phyloP scores from a whole-genome alignment of 495 filamentous ascomycete genomes.

The Cenococcum geophilum region DNA sequence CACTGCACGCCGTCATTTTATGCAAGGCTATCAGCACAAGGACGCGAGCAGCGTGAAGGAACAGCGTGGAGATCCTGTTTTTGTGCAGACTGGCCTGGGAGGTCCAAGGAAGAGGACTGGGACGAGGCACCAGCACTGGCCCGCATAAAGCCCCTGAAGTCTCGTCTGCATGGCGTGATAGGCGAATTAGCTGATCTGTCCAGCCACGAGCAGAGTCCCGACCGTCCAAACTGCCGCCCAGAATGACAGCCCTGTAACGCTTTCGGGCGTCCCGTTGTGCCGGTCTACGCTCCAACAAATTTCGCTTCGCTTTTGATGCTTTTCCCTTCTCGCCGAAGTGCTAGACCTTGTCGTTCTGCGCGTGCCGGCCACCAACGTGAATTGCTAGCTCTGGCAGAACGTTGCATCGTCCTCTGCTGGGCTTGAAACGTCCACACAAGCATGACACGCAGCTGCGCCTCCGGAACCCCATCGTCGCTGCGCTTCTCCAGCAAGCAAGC shows the following conservation, averaged over 20 bases:
- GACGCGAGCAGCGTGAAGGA: too few relatives aligned
- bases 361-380: neutral
- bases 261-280: neutral
- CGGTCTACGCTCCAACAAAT: neutral
- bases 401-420: neutral
- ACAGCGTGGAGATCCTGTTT: too few relatives aligned
- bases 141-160: neutral
- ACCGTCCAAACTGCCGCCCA: neutral
- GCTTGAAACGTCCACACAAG: neutral
- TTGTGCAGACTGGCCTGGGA: neutral
- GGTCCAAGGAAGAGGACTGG: neutral
- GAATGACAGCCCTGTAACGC: neutral
- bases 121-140: neutral
- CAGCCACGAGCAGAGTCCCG: neutral
- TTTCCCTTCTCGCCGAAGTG: neutral
- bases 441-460: neutral
- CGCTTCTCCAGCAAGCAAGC: neutral
- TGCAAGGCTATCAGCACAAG: too few relatives aligned
- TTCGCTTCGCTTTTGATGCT: neutral
- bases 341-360: neutral
- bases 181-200: neutral
- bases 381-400: neutral
- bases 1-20: too few relatives aligned
- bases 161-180: neutral
- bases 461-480: neutral